A percentile compares a stretch with the other conserved stretches of the same genome.
phyloP scores from a whole-genome alignment of 176 grass and related monocot genomes.

The Saccharum spontaneum region DNA sequence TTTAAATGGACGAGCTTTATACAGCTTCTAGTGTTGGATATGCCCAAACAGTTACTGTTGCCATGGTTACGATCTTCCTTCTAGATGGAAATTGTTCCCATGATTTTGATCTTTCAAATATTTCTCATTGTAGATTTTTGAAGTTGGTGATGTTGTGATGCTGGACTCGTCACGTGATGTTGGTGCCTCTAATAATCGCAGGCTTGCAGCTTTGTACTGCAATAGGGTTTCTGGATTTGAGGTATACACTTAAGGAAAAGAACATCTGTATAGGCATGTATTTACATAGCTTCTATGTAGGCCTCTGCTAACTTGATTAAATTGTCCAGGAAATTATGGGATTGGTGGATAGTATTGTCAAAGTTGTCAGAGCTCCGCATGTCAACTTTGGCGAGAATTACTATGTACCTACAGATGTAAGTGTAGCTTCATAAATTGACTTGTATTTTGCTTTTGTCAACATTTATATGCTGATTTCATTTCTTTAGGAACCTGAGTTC shows the following conservation, averaged over 20 bases:
- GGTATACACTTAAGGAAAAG: constrained; percentile 31
- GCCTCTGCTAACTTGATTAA: constrained; percentile 12
- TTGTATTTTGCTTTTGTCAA: constrained; percentile 17
- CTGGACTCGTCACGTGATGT: constrained; percentile 58
- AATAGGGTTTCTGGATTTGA: constrained; percentile 88
- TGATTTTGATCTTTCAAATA: constrained; percentile 28
- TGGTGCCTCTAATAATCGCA: constrained; percentile 85
- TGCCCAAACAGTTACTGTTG: background rate
- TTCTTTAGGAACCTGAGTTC: constrained; percentile 79
- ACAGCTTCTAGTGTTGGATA: constrained; percentile 19
- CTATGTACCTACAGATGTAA: constrained; percentile 69
- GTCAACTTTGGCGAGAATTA: constrained; percentile 55
- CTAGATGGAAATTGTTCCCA: background rate
- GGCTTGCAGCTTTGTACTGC: constrained; percentile 88
- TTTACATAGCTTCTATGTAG: constrained; percentile 21
- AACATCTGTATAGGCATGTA: background rate
- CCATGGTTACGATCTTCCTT: background rate
- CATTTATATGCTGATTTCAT: constrained; percentile 24
- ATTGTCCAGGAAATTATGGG: constrained; percentile 86
- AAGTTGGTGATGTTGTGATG: constrained; percentile 17
- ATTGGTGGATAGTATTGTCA: constrained; percentile 90
- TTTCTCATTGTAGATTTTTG: constrained; percentile 65
- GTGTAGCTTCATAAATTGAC: constrained; percentile 29
- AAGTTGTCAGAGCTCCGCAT: constrained; percentile 59
- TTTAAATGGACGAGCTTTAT: constrained; percentile 3